Conservation (phyloP, 2,329 filamentous ascomycete species). For the Metarhizium anisopliae region DNA sequence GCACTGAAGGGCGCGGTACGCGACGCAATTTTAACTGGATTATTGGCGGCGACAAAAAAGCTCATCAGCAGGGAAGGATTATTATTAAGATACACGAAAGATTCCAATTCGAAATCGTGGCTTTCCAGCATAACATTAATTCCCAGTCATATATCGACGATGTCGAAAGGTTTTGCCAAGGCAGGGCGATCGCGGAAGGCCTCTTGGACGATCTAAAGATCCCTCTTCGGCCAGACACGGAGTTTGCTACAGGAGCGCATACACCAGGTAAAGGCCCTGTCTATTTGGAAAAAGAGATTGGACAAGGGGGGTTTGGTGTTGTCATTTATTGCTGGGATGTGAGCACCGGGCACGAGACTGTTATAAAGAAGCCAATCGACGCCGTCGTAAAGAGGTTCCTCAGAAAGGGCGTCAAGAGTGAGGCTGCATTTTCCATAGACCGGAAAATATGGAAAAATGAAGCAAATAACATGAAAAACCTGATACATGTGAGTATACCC, state of each 20-base stretch:
- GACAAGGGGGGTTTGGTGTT: slow-evolving; percentile 11
- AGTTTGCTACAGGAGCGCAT: not conserved
- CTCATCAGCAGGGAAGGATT: not conserved
- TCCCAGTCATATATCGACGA: slow-evolving; percentile 11
- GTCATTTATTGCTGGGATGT: slow-evolving; percentile 15
- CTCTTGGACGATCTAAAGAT: slow-evolving; percentile 7
- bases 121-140: slow-evolving; percentile 1
- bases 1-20: not conserved
- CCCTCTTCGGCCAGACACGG: slow-evolving; percentile 1
- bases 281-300: slow-evolving; percentile 10
- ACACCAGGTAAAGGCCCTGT: slow-evolving; percentile 4
- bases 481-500: no score
- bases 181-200: slow-evolving; percentile 6
- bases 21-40: not conserved
- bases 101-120: slow-evolving; percentile 10
- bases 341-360: slow-evolving; percentile 12
- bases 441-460: fast-evolving
- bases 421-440: slow-evolving; percentile 11
- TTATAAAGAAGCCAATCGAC: slow-evolving; percentile 12
- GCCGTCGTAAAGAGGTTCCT: not conserved
- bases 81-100: slow-evolving; percentile 7
- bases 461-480: no score
- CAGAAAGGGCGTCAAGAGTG: slow-evolving; percentile 8
- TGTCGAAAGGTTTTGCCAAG: slow-evolving; percentile 10
- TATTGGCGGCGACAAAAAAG: not conserved